Conservation (phyloP, 2,329 filamentous ascomycete genomes). For the Aspergillus hiratsukae region DNA sequence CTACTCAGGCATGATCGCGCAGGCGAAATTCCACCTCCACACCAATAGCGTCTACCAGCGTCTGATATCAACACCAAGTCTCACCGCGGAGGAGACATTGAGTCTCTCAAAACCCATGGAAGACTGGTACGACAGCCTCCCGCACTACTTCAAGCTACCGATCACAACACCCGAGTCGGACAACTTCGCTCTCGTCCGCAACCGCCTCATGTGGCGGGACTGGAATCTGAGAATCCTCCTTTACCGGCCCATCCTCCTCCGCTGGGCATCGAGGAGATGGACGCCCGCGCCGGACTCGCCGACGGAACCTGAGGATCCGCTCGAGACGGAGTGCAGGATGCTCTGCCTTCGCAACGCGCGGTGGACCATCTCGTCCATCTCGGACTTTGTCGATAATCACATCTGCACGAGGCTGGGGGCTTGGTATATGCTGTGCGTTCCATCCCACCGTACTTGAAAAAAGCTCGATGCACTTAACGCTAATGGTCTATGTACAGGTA, state of each 20-base stretch:
- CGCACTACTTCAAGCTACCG: constrained; percentile 37
- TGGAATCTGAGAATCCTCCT: constrained; percentile 43
- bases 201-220: constrained; percentile 40
- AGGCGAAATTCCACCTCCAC: constrained; percentile 40
- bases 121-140: constrained; percentile 40
- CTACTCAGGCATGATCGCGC: constrained; percentile 42
- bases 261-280: constrained; percentile 36
- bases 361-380: constrained; percentile 39
- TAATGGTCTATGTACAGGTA: constrained; percentile 21
- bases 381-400: constrained; percentile 38
- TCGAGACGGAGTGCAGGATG: constrained; percentile 35
- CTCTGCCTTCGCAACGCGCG: constrained; percentile 40
- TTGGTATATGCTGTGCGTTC: constrained; percentile 42
- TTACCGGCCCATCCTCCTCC: constrained; percentile 41
- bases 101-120: constrained; percentile 40
- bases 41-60: constrained; percentile 44
- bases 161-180: constrained; percentile 31
- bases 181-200: constrained; percentile 36
- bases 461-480: neutral
- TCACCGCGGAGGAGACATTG: constrained; percentile 39
- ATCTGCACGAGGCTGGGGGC: constrained; percentile 39
- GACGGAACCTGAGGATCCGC: constrained; percentile 28
- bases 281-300: constrained; percentile 26
- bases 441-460: neutral
- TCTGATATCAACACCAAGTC: constrained; percentile 40